A percentile compares a stretch with the other conserved stretches of the same genome.
Conservation (phyloP, 257 asterid genomes). For the Fraxinus cuspidata region DNA sequence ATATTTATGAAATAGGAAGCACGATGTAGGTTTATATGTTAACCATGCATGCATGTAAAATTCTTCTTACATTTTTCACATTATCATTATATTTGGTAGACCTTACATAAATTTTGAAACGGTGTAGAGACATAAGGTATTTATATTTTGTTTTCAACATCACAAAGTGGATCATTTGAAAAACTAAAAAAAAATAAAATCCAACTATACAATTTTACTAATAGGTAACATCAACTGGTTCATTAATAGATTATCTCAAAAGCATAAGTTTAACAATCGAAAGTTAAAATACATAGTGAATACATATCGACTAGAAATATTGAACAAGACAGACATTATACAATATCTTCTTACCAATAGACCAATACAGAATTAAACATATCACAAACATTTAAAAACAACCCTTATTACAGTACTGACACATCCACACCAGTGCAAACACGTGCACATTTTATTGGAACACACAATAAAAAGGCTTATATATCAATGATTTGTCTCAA, state of each 20-base stretch:
- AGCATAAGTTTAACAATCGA: neutral
- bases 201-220: neutral
- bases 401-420: neutral
- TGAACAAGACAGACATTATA: neutral
- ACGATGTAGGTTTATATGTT: no score
- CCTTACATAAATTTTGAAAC: no score
- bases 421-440: no score
- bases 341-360: neutral
- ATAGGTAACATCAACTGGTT: neutral
- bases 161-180: neutral
- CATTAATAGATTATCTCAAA: neutral
- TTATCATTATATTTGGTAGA: no score
- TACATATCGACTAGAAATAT: no score
- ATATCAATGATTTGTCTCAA: conserved; percentile 29
- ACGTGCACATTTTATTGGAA: neutral
- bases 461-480: neutral
- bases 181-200: no score
- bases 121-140: no score
- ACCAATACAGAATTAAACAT: no score
- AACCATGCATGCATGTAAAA: no score
- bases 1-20: no score
- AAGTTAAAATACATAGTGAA: neutral
- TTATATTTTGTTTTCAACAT: no score
- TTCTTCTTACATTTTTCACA: no score
- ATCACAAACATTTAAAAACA: neutral